Base-by-base conservation (phyloP, 441 rosid genomes). In the Populus hybrid region DNA sequence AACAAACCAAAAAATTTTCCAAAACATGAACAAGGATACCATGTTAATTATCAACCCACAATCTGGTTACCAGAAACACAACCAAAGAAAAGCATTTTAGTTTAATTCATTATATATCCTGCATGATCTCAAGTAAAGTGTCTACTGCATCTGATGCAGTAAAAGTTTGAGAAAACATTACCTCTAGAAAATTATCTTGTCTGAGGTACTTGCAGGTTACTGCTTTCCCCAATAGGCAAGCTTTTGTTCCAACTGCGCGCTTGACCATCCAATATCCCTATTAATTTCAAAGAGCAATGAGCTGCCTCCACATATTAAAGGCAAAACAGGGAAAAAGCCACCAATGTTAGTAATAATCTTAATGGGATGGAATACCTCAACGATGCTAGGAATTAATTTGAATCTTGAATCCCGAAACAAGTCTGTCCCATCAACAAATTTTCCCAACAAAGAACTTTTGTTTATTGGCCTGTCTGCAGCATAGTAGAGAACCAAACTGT, bases 231-330 rank as follows among this genome's bases (percentile, higher is more conserved):
- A 94, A 83, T 63, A 94, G 81, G 84, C 98, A 94, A 68, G 97
- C 98, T 86, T 94, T 94, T 67, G 97, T 89, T 78, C 98, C 98
- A 81, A 94, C 98, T 0, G 97, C 97, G 28, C 98, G 94, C 86
- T 94, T 94, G 77, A 94, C 98, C 97, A 94, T 94, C 97, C 97
- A 93, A 64, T 93, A 94, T 73, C 97, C 98, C 98, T 94, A 87
- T 38, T 81, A 76, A 34, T 36, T 67, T 74, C 63, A 2, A 74
- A 26, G 8, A 79, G 57, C 35, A 42, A 78, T 73, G 20, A 73
- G 64, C 63, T 35, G 16, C 40, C 32, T 36, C 57, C 66, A 8
- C 38, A 73, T 30, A 30, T 74, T 30, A 21, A 57, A 40, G 69
- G 75, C 32, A 67, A 77, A 79, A 69, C 70, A 63, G 69, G 28